A percentile compares a stretch with the other conserved stretches of the same genome.
Evolutionary conservation across 2,329 filamentous ascomycete genomes (phyloP).

Genomic region (Fusarium metavorans): DNA sequence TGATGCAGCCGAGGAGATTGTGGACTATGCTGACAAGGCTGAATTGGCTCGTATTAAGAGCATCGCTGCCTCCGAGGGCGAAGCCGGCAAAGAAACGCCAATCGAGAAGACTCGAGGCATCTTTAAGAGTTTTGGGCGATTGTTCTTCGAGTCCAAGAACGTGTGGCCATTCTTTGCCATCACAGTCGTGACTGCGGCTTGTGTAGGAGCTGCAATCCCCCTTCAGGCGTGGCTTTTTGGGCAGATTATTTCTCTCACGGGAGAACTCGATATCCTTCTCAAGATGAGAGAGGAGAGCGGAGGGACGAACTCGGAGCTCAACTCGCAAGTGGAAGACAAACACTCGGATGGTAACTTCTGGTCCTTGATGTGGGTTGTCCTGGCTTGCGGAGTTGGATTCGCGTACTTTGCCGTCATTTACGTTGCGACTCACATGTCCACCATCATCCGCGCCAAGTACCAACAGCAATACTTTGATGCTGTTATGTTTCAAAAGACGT

Average conservation of each 20-base stretch:
- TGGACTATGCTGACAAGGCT: conserved; percentile 56
- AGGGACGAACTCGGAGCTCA: background rate
- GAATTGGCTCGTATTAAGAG: conserved; percentile 61
- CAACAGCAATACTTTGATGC: conserved; percentile 71
- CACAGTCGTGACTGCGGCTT: conserved; percentile 60
- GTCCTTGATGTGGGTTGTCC: conserved; percentile 73
- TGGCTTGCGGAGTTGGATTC: conserved; percentile 65
- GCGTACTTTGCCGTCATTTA: conserved; percentile 61
- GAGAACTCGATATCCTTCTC: background rate
- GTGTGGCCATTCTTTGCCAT: conserved; percentile 64
- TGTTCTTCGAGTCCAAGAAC: conserved; percentile 67
- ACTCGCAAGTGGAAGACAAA: conserved; percentile 49
- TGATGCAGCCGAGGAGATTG: conserved; percentile 50
- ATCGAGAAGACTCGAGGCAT: conserved; percentile 57
- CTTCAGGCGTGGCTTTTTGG: conserved; percentile 68
- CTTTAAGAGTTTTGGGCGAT: conserved; percentile 64
- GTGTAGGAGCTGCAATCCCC: conserved; percentile 59
- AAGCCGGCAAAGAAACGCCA: conserved; percentile 34
- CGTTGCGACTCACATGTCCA: conserved; percentile 59
- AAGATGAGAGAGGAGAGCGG: background rate
- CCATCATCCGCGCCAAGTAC: conserved; percentile 64
- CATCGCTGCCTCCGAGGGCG: conserved; percentile 52
- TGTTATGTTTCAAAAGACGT: conserved; percentile 69
- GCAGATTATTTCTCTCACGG: conserved; percentile 56
- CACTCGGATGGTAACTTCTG: conserved; percentile 66